phyloP scores from a whole-genome alignment of 805 yeast genomes.

The Saccharomycopsis sp. region DNA sequence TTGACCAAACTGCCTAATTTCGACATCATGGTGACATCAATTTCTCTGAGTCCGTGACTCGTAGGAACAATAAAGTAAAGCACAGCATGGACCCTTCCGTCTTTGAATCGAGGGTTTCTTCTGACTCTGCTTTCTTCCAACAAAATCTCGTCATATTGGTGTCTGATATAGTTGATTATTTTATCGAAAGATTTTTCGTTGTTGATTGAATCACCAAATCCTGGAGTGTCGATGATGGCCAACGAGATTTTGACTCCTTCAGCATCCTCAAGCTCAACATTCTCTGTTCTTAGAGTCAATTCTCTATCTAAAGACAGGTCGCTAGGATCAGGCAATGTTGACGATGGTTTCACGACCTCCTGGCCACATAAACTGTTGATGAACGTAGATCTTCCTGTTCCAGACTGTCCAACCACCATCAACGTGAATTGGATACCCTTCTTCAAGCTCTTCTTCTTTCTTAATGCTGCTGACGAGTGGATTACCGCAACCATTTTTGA shows the following conservation, averaged over 20 bases:
- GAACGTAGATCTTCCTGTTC: conserved; percentile 86
- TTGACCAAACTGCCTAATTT: conserved; percentile 75
- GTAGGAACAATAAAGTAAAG: conserved; percentile 77
- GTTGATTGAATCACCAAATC: conserved; percentile 70
- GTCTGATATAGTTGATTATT: conserved; percentile 71
- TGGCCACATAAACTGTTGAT: conserved; percentile 89
- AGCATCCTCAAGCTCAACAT: conserved; percentile 78
- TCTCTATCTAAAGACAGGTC: conserved; percentile 45
- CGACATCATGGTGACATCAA: conserved; percentile 75
- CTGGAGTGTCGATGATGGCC: conserved; percentile 76
- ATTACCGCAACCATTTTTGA: conserved; percentile 39
- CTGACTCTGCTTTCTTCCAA: conserved; percentile 76
- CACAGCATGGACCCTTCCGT: conserved; percentile 73
- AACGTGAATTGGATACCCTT: conserved; percentile 80
- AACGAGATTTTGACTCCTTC: conserved; percentile 78
- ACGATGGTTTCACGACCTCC: conserved; percentile 68
- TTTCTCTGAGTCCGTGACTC: conserved; percentile 72
- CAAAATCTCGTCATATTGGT: conserved; percentile 76
- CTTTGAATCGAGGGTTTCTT: conserved; percentile 80
- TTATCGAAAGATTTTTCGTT: conserved; percentile 61
- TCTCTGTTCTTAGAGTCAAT: conserved; percentile 65
- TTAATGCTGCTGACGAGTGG: conserved; percentile 47
- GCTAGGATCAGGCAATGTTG: conserved; percentile 48
- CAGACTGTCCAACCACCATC: conserved; percentile 83
- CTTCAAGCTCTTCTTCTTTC: conserved; percentile 75